phyloP scores from a whole-genome alignment of 768 basidiomycete species.

The Serendipita sp. region DNA sequence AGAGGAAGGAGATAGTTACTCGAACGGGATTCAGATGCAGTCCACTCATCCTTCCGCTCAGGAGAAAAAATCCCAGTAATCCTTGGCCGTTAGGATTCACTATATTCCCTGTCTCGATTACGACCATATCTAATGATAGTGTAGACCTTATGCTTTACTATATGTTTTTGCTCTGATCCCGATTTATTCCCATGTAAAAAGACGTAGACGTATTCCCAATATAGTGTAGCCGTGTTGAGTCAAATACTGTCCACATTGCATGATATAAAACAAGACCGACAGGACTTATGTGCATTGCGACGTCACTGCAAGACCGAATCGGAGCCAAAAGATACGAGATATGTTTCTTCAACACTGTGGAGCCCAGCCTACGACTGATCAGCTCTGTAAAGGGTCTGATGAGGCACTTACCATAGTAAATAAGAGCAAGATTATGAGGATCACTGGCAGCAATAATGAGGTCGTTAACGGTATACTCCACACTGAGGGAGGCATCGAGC shows the following conservation, averaged over 20 bases:
- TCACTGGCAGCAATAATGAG: conserved; percentile 82
- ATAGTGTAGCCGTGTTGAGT: no score
- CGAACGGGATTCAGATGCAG: neutral
- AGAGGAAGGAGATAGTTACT: neutral
- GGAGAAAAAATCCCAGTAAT: conserved; percentile 1
- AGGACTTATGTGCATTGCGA: no score
- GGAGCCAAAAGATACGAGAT: neutral
- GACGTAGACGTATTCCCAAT: no score
- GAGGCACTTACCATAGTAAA: conserved; percentile 45
- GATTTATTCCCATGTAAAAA: no score
- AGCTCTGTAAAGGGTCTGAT: neutral
- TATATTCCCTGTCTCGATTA: no score
- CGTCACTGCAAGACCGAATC: no score
- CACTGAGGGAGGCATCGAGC: conserved; percentile 68
- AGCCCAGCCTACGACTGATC: conserved; percentile 25
- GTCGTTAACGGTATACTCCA: conserved; percentile 87
- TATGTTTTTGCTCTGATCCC: no score
- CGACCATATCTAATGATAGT: no score
- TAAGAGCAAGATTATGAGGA: conserved; percentile 51
- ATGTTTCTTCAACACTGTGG: conserved; percentile 20
- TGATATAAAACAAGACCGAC: no score
- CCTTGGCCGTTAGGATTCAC: no score
- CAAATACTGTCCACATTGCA: no score
- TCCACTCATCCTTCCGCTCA: neutral
- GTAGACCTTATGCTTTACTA: no score